Percentiles rank a stretch among this genome's conserved stretches.
These are phyloP conservation scores for Aspergillus leporis DNA, from an alignment of 495 filamentous ascomycete species.

Conservation along the genomic window DNA sequence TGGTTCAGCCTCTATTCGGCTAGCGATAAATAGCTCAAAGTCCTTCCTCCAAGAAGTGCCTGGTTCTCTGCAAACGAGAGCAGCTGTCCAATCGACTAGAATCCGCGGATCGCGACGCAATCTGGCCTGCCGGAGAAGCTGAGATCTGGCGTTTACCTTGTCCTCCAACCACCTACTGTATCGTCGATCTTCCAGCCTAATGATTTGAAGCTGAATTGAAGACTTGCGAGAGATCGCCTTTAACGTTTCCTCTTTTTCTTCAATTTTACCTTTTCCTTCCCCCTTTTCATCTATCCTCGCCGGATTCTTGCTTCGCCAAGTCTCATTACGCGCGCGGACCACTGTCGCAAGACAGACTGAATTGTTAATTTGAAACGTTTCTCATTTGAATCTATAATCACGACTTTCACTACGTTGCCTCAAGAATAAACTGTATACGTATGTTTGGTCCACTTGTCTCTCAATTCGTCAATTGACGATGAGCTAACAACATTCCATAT, in stretches of 20 bases:
- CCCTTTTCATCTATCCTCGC: not conserved
- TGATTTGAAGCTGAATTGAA: conserved; percentile 18
- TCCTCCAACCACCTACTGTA: conserved; percentile 12
- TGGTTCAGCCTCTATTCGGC: not conserved
- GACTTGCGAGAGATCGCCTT: conserved; percentile 19
- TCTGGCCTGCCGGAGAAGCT: conserved; percentile 28
- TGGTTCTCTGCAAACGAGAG: not conserved
- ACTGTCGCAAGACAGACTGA: not conserved
- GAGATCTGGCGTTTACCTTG: conserved; percentile 12
- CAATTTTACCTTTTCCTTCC: not conserved
- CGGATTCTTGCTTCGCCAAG: conserved; percentile 5
- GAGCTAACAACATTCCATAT: conserved; percentile 11
- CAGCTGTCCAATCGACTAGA: conserved; percentile 9
- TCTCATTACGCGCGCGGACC: not conserved
- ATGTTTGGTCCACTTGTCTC: not conserved
- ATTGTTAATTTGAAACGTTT: not conserved
- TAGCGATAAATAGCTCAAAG: conserved; percentile 3
- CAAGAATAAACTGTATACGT: conserved; percentile 8
- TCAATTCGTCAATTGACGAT: not conserved
- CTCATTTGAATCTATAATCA: conserved; percentile 6
- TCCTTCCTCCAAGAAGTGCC: not conserved
- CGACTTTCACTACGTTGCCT: conserved; percentile 14
- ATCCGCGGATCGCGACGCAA: conserved; percentile 17
- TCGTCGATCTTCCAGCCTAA: conserved; percentile 14
- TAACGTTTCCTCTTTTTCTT: conserved; percentile 3